Evolutionary conservation across 805 yeast species (phyloP), one percentile per base, ranked within the genome.

Genomic region (Wickerhamomyces strasburgensis): DNA sequence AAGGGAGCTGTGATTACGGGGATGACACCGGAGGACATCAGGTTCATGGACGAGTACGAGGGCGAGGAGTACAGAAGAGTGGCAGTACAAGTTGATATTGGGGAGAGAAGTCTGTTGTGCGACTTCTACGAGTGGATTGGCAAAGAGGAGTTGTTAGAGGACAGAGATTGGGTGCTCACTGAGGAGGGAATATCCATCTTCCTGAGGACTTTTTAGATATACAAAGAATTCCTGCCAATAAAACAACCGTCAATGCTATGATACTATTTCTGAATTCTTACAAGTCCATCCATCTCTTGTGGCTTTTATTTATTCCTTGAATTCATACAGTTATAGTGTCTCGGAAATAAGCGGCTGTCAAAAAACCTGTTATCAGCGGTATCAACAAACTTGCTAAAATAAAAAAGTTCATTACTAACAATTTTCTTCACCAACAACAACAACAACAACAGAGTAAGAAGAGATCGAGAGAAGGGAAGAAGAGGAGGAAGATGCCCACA

Each of bases 391-490:
- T n/a, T n/a, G n/a, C n/a, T n/a, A n/a, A n/a, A n/a, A n/a, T n/a
- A n/a, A n/a, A n/a, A n/a, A n/a, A n/a, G n/a, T n/a, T n/a, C n/a
- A n/a, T n/a, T n/a, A n/a, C n/a, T n/a, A n/a, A n/a, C n/a, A n/a
- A n/a, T n/a, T n/a, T n/a, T n/a, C n/a, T n/a, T n/a, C n/a, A n/a
- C n/a, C n/a, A n/a, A 11, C 25, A 21, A 61, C 9, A 68, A 68
- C n/a, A 72, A 67, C 34, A 68, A 60, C 14, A 72, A 68, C 40
- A 64, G 65, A 15, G 72, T 67, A 6, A 65, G 69, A 34, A 58
- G 64, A 52, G 67, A 61, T 45, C 67, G 69, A 34, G 61, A 62
- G 42, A 61, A 45, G 19, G 10, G 3, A 19, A 8, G 27, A 31
- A 19, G 8, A 3, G 9, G 27, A 21, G 16, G 11, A 21, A 15